Evolutionary conservation across 192 early-diverging fungal species (phyloP).

Genomic region (Coemansia sp.): DNA sequence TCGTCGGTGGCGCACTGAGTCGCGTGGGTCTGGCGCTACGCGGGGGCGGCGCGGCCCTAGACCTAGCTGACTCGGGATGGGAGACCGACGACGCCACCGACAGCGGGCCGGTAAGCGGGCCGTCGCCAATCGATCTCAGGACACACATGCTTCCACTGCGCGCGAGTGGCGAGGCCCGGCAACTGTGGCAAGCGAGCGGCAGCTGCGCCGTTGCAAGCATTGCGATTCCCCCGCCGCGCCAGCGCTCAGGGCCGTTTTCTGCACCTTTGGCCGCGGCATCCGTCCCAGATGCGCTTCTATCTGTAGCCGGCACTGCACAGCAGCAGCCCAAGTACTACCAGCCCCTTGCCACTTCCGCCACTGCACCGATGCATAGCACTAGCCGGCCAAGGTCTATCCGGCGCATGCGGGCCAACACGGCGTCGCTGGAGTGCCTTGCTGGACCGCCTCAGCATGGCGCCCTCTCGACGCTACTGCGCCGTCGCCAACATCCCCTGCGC

Average conservation of each 20-base stretch:
- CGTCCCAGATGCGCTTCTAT: background rate
- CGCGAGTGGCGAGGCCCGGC: background rate
- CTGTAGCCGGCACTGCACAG: background rate
- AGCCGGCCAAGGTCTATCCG: slow-evolving; percentile 34
- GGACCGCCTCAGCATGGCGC: slow-evolving; percentile 9
- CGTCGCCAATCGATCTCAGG: background rate
- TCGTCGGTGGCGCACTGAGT: slow-evolving; percentile 7
- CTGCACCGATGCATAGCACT: slow-evolving; percentile 4
- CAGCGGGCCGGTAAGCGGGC: background rate
- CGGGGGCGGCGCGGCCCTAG: background rate
- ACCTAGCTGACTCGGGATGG: slow-evolving; percentile 38
- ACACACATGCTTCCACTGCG: background rate
- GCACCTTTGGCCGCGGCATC: slow-evolving; percentile 18
- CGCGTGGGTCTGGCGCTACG: slow-evolving; percentile 1
- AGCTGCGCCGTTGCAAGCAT: slow-evolving; percentile 13
- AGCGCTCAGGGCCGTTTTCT: slow-evolving; percentile 20
- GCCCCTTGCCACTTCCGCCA: slow-evolving; percentile 17
- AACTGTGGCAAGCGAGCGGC: background rate
- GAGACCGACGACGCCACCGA: slow-evolving; percentile 43
- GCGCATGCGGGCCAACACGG: slow-evolving; percentile 42
- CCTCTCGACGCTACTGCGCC: slow-evolving; percentile 32
- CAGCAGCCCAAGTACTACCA: slow-evolving; percentile 32
- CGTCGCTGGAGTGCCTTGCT: slow-evolving; percentile 33
- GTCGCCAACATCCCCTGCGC: slow-evolving; percentile 42
- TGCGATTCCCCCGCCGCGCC: slow-evolving; percentile 18